Conservation (phyloP, 208 protist species). For the Leishmania major region DNA sequence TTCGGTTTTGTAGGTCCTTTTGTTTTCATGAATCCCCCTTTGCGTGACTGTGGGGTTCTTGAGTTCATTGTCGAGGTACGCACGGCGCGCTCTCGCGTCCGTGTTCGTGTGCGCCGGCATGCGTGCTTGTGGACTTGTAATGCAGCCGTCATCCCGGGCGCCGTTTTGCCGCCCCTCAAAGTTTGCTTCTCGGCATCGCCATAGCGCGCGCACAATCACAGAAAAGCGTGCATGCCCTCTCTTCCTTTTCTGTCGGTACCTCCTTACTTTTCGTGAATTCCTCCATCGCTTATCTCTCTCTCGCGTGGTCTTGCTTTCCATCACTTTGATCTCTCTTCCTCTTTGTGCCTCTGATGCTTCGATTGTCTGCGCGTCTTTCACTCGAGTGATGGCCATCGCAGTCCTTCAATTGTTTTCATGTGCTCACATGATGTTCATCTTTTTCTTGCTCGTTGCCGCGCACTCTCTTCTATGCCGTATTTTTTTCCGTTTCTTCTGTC, state of each 20-base stretch:
- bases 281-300: neutral
- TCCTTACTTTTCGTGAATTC: neutral
- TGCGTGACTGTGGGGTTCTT: neutral
- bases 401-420: neutral
- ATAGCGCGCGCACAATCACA: neutral
- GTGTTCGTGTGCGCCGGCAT: neutral
- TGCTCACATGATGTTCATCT: neutral
- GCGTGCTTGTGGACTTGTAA: neutral
- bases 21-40: neutral
- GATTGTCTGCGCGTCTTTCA: neutral
- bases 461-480: neutral
- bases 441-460: neutral
- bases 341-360: neutral
- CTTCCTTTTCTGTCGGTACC: neutral
- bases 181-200: neutral
- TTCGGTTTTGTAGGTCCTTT: slow-evolving; percentile 1
- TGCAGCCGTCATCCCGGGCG: neutral
- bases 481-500: neutral
- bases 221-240: neutral
- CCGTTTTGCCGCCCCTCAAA: neutral
- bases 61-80: neutral
- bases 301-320: too few relatives aligned
- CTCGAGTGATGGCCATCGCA: neutral
- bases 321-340: neutral
- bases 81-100: neutral